phyloP scores from a whole-genome alignment of 148 eudicot genomes.

The Amaranthus palmeri region DNA sequence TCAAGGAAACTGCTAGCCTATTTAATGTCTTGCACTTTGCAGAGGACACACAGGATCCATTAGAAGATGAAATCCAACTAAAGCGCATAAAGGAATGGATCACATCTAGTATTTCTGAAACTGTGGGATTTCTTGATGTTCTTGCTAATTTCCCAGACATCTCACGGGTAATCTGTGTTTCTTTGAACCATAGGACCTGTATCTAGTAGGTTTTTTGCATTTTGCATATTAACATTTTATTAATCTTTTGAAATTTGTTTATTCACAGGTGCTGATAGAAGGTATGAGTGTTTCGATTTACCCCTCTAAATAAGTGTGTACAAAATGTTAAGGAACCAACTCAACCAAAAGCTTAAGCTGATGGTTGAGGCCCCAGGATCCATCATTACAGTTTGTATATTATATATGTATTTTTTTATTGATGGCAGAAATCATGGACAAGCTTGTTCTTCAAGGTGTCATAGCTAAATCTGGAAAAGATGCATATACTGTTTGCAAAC shows the following conservation, averaged over 20 bases:
- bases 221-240: neutral
- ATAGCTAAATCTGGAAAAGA: conserved; percentile 48
- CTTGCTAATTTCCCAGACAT: conserved; percentile 80
- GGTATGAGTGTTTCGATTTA: conserved; percentile 38
- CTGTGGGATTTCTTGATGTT: conserved; percentile 59
- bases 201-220: neutral
- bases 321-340: too few species aligned
- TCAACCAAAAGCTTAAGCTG: too few species aligned
- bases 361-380: too few species aligned
- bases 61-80: conserved; percentile 78
- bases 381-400: neutral
- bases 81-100: conserved; percentile 83
- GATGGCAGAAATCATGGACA: conserved; percentile 72
- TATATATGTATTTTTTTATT: conserved; percentile 7
- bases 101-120: conserved; percentile 47
- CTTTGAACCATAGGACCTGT: neutral
- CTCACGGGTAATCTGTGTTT: conserved; percentile 49
- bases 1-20: neutral
- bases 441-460: conserved; percentile 65
- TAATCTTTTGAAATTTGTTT: conserved; percentile 7
- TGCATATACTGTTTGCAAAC: conserved; percentile 47
- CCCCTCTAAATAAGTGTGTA: conserved; percentile 19
- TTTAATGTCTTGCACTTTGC: conserved; percentile 11
- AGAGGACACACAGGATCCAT: conserved; percentile 89
- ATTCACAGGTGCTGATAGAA: conserved; percentile 81